These are phyloP conservation scores for Prillingera fragicola DNA, from an alignment of 1,284 basidiomycete genomes.

Conservation along the genomic window DNA sequence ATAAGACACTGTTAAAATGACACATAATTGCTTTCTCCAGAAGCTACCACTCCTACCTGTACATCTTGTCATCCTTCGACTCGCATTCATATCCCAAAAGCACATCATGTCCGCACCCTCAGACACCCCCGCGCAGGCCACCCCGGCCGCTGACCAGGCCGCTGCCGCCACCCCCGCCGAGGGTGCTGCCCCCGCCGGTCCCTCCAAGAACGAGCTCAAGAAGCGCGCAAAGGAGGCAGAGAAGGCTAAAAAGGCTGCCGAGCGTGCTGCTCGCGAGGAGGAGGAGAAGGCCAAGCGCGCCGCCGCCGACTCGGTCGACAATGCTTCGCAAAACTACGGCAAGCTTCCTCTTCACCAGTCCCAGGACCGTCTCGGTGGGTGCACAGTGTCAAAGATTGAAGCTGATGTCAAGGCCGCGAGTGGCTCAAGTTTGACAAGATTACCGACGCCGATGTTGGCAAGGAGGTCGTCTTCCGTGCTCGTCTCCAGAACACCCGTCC, in stretches of 20 bases:
- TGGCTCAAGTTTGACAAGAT: constrained; percentile 63
- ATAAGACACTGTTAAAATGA: no score
- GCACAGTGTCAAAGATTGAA: constrained; percentile 5
- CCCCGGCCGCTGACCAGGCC: constrained; percentile 9
- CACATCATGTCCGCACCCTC: constrained; percentile 26
- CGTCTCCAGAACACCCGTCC: constrained; percentile 87
- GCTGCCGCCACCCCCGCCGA: constrained; percentile 11
- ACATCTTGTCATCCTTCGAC: neutral
- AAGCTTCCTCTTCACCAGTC: constrained; percentile 88
- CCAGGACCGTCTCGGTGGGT: constrained; percentile 55
- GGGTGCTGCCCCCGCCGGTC: constrained; percentile 40
- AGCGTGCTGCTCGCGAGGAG: constrained; percentile 70
- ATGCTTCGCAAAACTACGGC: constrained; percentile 81
- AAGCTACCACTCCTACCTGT: no score
- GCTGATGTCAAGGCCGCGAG: constrained; percentile 47
- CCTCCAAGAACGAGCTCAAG: constrained; percentile 87
- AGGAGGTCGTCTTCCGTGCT: constrained; percentile 78
- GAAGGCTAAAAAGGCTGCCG: constrained; percentile 84
- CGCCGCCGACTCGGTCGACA: constrained; percentile 73
- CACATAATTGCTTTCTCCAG: no score
- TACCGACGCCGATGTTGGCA: constrained; percentile 63
- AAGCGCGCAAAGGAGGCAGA: constrained; percentile 88
- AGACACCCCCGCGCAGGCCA: constrained; percentile 7
- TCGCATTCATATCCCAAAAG: neutral
- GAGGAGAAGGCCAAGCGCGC: constrained; percentile 70